Conservation (phyloP, 148 eudicot genomes). For the Silene uniflora region DNA sequence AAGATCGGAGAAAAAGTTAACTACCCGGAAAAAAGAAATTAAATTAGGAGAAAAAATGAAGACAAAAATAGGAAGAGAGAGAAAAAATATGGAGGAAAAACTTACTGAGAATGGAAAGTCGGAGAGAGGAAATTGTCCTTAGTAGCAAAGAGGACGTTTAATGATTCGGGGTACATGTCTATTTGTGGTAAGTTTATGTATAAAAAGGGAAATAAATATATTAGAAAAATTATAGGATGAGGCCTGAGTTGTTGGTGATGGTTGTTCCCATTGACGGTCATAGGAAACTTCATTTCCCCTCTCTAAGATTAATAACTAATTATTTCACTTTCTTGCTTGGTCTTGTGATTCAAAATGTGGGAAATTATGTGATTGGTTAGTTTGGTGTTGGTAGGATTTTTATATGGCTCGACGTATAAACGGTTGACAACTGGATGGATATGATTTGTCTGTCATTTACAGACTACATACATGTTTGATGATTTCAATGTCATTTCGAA, state of each 20-base stretch:
- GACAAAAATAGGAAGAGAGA: conserved; percentile 20
- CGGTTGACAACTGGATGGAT: conserved; percentile 20
- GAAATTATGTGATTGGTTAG: conserved; percentile 16
- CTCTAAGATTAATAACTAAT: neutral
- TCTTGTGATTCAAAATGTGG: neutral
- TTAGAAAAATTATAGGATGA: neutral
- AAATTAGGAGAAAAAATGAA: neutral
- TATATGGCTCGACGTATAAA: neutral
- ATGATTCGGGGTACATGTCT: conserved; percentile 23
- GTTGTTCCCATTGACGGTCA: neutral
- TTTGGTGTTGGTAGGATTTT: neutral
- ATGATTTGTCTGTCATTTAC: neutral
- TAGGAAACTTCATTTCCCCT: neutral
- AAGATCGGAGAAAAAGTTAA: neutral
- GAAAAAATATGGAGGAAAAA: conserved; percentile 8
- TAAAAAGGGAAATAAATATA: neutral
- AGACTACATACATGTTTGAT: neutral
- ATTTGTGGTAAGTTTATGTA: conserved; percentile 31
- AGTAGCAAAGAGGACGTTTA: conserved; percentile 8
- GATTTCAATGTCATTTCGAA: neutral
- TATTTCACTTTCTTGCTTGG: neutral
- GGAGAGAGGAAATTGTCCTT: neutral
- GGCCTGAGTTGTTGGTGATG: neutral
- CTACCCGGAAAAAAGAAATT: neutral
- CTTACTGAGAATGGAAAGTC: conserved; percentile 33